These are phyloP conservation scores for Plasmodium billcollinsi DNA, from an alignment of 169 alveolate species.

Conservation along the genomic window DNA sequence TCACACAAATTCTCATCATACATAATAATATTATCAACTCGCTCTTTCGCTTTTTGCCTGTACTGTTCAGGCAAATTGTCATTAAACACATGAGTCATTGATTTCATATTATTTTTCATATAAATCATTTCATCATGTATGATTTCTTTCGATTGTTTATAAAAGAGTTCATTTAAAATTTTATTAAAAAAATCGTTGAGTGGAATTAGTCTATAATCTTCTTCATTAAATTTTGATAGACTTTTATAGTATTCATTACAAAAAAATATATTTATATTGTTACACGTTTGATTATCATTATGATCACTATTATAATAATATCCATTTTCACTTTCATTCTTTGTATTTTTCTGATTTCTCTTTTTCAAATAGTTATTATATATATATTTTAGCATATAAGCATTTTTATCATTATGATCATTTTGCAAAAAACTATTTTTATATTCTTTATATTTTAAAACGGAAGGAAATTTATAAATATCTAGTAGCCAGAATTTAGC, in stretches of 20 bases:
- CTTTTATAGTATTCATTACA: not conserved
- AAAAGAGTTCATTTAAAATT: slow-evolving; percentile 17
- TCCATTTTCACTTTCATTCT: not conserved
- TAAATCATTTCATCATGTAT: not conserved
- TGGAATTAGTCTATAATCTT: slow-evolving; percentile 35
- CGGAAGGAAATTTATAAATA: slow-evolving; percentile 71
- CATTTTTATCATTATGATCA: not conserved
- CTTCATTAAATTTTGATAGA: not conserved
- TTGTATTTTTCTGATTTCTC: not conserved
- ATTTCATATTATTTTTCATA: not conserved
- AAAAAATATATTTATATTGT: too few relatives aligned
- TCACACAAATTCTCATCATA: not conserved
- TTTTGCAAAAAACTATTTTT: not conserved
- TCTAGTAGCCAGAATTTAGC: slow-evolving; percentile 37
- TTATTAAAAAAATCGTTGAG: slow-evolving; percentile 42
- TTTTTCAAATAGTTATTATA: not conserved
- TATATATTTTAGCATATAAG: slow-evolving; percentile 1
- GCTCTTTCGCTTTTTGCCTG: too few relatives aligned
- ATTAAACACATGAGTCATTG: not conserved
- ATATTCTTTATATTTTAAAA: slow-evolving; percentile 17
- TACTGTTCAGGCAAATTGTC: not conserved
- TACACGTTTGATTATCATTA: not conserved
- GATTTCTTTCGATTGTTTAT: too few relatives aligned
- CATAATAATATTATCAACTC: too few relatives aligned
- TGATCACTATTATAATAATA: not conserved